phyloP scores from a whole-genome alignment of 352 stramenopile genomes.

The Globisporangium cederbergense region DNA sequence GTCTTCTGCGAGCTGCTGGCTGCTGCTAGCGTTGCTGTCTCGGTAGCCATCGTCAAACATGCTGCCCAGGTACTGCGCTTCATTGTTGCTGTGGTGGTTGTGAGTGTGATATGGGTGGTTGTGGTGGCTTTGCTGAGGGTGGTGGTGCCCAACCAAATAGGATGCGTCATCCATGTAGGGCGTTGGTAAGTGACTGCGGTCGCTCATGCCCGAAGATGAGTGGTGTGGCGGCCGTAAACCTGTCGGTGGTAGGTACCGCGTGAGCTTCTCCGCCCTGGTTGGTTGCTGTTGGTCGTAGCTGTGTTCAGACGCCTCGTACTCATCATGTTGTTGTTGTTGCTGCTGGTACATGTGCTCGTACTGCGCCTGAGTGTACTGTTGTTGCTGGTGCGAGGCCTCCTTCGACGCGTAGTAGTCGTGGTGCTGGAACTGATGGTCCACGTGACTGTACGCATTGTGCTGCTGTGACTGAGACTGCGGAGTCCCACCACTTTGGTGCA shows the following conservation, averaged over 20 bases:
- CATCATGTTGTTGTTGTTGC: not conserved
- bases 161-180: conserved; percentile 21
- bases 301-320: not conserved
- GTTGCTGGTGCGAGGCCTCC: not conserved
- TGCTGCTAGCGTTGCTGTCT: not conserved
- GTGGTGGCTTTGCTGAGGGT: not conserved
- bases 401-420: conserved; percentile 11
- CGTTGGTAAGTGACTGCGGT: conserved; percentile 14
- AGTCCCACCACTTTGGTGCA: conserved; percentile 20
- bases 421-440: conserved; percentile 1
- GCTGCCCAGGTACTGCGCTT: not conserved
- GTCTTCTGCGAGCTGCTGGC: not conserved
- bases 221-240: conserved; percentile 2
- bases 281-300: conserved; percentile 1
- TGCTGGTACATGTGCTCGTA: conserved; percentile 8
- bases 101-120: not conserved
- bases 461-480: conserved; percentile 3
- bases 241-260: conserved; percentile 33
- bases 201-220: not conserved
- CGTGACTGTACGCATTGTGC: conserved; percentile 10
- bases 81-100: conserved; percentile 5
- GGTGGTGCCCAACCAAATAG: conserved; percentile 9
- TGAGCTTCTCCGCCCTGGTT: conserved; percentile 25
- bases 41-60: conserved; percentile 10
- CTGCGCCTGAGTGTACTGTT: not conserved